Evolutionary conservation across 2,329 filamentous ascomycete species (phyloP).

Genomic region (Nemania sp.): DNA sequence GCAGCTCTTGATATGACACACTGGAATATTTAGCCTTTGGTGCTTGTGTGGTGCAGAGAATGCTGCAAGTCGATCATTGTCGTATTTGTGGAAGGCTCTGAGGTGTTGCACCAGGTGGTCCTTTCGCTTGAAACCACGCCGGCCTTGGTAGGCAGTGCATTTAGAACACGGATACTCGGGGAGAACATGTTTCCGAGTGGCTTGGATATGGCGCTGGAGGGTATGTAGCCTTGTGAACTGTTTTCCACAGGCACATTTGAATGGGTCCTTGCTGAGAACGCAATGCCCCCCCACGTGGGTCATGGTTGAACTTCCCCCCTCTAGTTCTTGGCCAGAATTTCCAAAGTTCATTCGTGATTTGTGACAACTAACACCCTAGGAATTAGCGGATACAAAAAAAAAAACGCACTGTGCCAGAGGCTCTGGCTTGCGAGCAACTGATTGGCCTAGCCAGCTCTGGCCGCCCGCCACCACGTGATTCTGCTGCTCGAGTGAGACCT

Average conservation of each 20-base stretch:
- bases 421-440: neutral
- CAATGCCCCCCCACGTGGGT: neutral
- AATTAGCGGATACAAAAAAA: slow-evolving; percentile 22
- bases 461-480: neutral
- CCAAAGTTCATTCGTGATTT: no score
- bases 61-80: neutral
- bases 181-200: neutral
- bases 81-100: slow-evolving; percentile 2
- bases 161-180: slow-evolving; percentile 12
- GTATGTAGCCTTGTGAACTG: slow-evolving; percentile 5
- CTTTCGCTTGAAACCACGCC: slow-evolving; percentile 18
- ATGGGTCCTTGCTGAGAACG: neutral
- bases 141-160: slow-evolving; percentile 13
- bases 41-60: neutral
- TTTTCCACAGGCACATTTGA: slow-evolving; percentile 13
- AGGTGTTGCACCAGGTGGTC: slow-evolving; percentile 24
- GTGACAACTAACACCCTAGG: slow-evolving; percentile 24
- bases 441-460: neutral
- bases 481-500: neutral
- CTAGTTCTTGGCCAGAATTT: no score
- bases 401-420: slow-evolving; percentile 20
- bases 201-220: slow-evolving; percentile 18
- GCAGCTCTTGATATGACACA: slow-evolving; percentile 18
- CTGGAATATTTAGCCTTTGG: neutral
- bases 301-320: no score